phyloP scores from a whole-genome alignment of 306 rosid species.

The Argentina anserina region DNA sequence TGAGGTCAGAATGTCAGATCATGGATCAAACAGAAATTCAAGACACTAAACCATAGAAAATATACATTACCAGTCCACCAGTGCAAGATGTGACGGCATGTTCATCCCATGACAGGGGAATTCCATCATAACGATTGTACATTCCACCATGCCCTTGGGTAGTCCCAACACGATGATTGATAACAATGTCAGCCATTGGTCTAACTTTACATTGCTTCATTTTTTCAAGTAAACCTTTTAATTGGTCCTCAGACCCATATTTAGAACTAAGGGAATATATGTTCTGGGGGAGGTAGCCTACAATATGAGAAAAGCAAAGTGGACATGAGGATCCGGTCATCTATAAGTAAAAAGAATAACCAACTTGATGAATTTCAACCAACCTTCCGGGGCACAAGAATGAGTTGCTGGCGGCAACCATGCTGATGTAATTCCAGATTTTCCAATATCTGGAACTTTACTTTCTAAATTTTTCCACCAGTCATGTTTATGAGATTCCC shows the following conservation, averaged over 20 bases:
- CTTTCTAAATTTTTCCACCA: conserved; percentile 77
- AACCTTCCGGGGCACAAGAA: conserved; percentile 75
- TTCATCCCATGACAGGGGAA: conserved; percentile 76
- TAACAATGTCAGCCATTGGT: conserved; percentile 82
- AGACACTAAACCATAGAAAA: neutral
- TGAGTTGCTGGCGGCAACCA: conserved; percentile 96
- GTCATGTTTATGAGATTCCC: conserved; percentile 81
- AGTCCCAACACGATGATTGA: conserved; percentile 89
- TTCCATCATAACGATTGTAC: conserved; percentile 86
- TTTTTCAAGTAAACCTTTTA: conserved; percentile 69
- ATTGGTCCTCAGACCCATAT: conserved; percentile 75
- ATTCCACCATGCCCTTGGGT: conserved; percentile 73
- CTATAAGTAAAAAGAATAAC: conserved; percentile 8
- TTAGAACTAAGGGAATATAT: conserved; percentile 65
- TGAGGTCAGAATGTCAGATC: neutral
- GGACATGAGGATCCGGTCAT: neutral
- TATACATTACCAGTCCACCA: conserved; percentile 70
- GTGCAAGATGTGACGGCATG: conserved; percentile 78
- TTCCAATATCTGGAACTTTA: conserved; percentile 70
- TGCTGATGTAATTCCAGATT: conserved; percentile 76
- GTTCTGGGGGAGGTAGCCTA: conserved; percentile 91
- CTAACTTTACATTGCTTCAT: conserved; percentile 68
- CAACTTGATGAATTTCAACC: conserved; percentile 6
- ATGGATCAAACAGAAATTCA: conserved; percentile 10
- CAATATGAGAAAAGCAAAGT: conserved; percentile 11